phyloP scores from a whole-genome alignment of 179 eudicot genomes.

The Silene coronaria region DNA sequence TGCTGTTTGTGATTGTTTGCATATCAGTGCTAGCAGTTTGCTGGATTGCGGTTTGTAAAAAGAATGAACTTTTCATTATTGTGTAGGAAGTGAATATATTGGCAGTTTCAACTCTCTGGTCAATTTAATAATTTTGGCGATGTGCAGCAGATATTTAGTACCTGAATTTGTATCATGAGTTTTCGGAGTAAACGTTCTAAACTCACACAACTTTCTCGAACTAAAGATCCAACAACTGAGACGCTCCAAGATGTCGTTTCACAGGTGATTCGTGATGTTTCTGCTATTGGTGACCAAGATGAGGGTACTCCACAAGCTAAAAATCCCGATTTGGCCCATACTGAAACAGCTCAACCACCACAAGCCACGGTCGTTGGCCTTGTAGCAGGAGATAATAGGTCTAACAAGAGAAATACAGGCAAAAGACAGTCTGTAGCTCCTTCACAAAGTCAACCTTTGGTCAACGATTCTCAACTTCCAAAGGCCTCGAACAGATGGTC shows the following conservation, averaged over 20 bases:
- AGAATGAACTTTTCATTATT: not conserved
- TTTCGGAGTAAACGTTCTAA: slow-evolving; percentile 28
- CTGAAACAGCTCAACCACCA: slow-evolving; percentile 8
- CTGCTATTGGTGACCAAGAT: slow-evolving; percentile 11
- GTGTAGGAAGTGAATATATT: not conserved
- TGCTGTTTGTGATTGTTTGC: too few species aligned
- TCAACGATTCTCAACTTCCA: slow-evolving; percentile 9
- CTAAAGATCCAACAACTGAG: slow-evolving; percentile 10
- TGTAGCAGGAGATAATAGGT: slow-evolving; percentile 9
- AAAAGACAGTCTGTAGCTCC: slow-evolving; percentile 5
- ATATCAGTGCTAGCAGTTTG: not conserved
- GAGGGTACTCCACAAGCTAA: slow-evolving; percentile 19
- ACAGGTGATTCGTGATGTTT: slow-evolving; percentile 28
- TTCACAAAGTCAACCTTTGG: slow-evolving; percentile 20
- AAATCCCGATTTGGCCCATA: slow-evolving; percentile 15
- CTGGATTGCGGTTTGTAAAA: not conserved
- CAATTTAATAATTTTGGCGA: not conserved
- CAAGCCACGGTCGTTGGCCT: slow-evolving; percentile 11
- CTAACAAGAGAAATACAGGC: slow-evolving; percentile 11
- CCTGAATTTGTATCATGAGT: slow-evolving; percentile 24
- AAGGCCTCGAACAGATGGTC: slow-evolving; percentile 14
- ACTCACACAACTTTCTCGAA: slow-evolving; percentile 13
- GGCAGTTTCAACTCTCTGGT: not conserved
- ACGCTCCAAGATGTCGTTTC: slow-evolving; percentile 26
- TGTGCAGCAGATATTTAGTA: slow-evolving; percentile 14